A percentile compares a stretch with the other conserved stretches of the same genome.
These are phyloP conservation scores for Xylaria sp. DNA, from an alignment of 2,329 filamentous ascomycete genomes.

Conservation along the genomic window DNA sequence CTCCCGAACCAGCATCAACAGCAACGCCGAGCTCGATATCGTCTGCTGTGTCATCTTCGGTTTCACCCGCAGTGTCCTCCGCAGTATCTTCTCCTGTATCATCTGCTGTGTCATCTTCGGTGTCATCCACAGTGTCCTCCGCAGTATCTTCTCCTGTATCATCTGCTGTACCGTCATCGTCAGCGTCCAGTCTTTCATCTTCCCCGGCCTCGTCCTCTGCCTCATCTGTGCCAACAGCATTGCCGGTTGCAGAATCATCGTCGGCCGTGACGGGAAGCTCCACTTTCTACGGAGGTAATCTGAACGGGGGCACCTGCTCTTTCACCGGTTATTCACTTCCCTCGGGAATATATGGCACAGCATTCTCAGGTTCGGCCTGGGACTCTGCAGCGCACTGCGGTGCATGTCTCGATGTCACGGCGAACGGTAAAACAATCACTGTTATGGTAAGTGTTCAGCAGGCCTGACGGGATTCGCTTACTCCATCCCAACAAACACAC, in stretches of 20 bases:
- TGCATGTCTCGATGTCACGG: conserved; percentile 64
- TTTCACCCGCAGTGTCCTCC: too few relatives aligned
- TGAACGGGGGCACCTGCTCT: conserved; percentile 65
- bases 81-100: not conserved
- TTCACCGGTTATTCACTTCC: conserved; percentile 69
- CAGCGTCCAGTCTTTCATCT: not conserved
- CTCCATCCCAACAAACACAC: not conserved
- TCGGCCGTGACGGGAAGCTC: conserved; percentile 47
- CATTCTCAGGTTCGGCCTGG: conserved; percentile 65
- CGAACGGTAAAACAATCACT: conserved; percentile 61
- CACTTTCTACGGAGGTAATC: conserved; percentile 62
- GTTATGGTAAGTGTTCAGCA: conserved; percentile 62
- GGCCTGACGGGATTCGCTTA: not conserved
- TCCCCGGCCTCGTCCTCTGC: not conserved
- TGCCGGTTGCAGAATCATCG: not conserved
- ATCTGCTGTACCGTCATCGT: not conserved
- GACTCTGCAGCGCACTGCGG: conserved; percentile 62
- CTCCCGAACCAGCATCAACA: not conserved
- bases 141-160: not conserved
- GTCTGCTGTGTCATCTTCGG: not conserved
- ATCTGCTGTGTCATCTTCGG: not conserved
- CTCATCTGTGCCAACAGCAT: not conserved
- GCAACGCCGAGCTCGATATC: not conserved
- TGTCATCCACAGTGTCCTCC: too few relatives aligned
- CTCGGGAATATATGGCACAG: conserved; percentile 63